These are phyloP conservation scores for Rutstroemia sp. DNA, from an alignment of 2,329 filamentous ascomycete species.

Conservation along the genomic window DNA sequence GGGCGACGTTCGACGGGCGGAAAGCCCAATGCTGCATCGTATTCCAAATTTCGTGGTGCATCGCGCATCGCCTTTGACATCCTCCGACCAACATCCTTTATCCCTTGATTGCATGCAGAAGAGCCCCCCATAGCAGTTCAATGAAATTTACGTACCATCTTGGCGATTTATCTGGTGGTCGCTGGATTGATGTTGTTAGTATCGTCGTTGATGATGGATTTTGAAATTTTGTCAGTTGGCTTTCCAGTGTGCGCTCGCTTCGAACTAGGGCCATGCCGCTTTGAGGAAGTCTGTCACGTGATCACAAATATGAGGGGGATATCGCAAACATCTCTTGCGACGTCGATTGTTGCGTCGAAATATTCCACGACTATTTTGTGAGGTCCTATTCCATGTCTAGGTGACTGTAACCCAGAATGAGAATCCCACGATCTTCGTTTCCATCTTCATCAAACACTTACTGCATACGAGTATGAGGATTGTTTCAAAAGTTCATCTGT, in stretches of 20 bases:
- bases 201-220: slow-evolving; percentile 12
- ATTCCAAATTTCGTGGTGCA: not conserved
- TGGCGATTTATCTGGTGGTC: slow-evolving; percentile 21
- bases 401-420: no score
- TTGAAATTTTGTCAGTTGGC: slow-evolving; percentile 9
- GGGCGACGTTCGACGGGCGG: no score
- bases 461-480: no score
- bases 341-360: no score
- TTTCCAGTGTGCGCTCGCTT: slow-evolving; percentile 11
- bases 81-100: not conserved
- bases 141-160: slow-evolving; percentile 20
- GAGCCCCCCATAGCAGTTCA: not conserved
- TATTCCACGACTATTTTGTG: no score
- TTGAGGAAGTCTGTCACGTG: not conserved
- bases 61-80: slow-evolving; percentile 1
- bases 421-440: no score
- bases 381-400: no score
- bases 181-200: slow-evolving; percentile 14
- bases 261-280: slow-evolving; percentile 4
- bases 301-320: not conserved
- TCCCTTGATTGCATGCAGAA: not conserved
- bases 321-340: not conserved
- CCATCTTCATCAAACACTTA: no score
- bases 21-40: not conserved
- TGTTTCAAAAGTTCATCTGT: no score